phyloP scores from a whole-genome alignment of 306 rosid genomes.

The Oemleria cerasiformis region DNA sequence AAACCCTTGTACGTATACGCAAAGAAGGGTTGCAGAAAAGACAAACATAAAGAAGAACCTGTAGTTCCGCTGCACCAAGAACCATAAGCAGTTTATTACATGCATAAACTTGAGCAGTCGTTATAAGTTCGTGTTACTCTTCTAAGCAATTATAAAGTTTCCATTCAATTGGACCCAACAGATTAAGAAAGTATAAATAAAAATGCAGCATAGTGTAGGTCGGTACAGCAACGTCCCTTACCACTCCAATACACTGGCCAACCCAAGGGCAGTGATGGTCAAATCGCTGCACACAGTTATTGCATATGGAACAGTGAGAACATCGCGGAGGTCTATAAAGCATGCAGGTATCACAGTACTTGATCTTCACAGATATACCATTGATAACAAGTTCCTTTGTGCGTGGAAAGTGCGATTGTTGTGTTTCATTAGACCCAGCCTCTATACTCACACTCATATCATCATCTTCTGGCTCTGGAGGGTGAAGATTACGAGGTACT shows the following conservation, averaged over 20 bases:
- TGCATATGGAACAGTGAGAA: constrained; percentile 43
- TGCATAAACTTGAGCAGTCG: background rate
- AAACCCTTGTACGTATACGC: constrained; percentile 63
- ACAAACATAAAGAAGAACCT: constrained; percentile 69
- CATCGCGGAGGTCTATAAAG: constrained; percentile 42
- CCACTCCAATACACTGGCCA: constrained; percentile 43
- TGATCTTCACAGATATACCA: constrained; percentile 31
- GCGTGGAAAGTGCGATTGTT: constrained; percentile 26
- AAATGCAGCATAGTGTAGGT: background rate
- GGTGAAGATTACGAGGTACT: constrained; percentile 35
- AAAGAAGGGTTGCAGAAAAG: constrained; percentile 56
- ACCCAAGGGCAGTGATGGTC: constrained; percentile 47
- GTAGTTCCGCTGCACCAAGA: constrained; percentile 61
- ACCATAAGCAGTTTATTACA: background rate
- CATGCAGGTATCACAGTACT: constrained; percentile 43
- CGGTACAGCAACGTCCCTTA: background rate
- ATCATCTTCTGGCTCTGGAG: constrained; percentile 36
- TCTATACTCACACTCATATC: constrained; percentile 35
- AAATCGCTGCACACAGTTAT: constrained; percentile 35
- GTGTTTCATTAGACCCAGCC: constrained; percentile 22
- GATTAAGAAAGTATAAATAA: background rate
- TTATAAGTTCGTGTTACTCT: background rate
- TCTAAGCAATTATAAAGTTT: background rate
- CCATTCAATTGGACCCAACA: background rate
- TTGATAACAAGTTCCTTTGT: constrained; percentile 31